Evolutionary conservation across 2,329 filamentous ascomycete species (phyloP).

Genomic region (Fusarium xylarioides): DNA sequence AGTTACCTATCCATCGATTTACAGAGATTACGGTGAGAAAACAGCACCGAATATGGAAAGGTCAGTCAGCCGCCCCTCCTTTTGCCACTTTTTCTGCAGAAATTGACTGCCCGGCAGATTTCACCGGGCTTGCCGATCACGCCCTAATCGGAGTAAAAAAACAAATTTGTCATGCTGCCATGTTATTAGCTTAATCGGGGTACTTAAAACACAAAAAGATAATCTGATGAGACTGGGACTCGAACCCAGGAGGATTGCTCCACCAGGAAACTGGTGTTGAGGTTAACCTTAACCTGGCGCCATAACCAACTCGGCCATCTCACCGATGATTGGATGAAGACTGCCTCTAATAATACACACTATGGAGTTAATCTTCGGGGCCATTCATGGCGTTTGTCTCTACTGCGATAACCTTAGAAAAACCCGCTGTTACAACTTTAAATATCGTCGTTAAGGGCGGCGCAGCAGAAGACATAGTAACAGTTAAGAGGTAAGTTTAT

Average conservation of each 20-base stretch:
- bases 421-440: neutral
- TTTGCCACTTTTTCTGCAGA: too few relatives aligned
- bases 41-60: too few relatives aligned
- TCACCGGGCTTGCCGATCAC: too few relatives aligned
- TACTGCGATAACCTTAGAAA: neutral
- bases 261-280: conserved; percentile 26
- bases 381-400: too few relatives aligned
- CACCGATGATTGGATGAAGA: conserved; percentile 14
- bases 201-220: neutral
- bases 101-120: too few relatives aligned
- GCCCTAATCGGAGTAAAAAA: too few relatives aligned
- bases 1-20: too few relatives aligned
- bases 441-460: neutral
- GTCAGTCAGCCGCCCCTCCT: too few relatives aligned
- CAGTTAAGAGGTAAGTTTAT: neutral
- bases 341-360: too few relatives aligned
- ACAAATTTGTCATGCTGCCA: too few relatives aligned
- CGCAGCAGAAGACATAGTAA: neutral
- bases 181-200: too few relatives aligned
- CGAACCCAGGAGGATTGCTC: conserved; percentile 28
- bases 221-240: conserved; percentile 24
- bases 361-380: fast-evolving
- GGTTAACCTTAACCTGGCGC: conserved; percentile 29
- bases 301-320: conserved; percentile 30
- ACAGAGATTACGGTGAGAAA: too few relatives aligned